phyloP scores from a whole-genome alignment of 805 yeast species.

The Kuraishia floccosa region DNA sequence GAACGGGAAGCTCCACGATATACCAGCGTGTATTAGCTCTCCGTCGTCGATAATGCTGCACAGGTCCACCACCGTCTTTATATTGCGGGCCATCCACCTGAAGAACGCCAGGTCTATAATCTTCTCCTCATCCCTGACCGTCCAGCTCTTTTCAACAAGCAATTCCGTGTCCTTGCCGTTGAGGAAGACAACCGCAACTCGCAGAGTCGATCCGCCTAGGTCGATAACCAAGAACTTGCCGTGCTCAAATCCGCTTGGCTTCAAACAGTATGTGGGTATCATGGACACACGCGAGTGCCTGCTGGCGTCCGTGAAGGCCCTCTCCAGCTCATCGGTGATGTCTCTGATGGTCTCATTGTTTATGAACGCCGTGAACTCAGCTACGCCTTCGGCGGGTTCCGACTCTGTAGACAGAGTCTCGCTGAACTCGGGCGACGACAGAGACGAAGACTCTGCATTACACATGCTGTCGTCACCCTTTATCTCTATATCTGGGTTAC shows the following conservation, averaged over 20 bases:
- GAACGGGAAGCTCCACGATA: conserved; percentile 51
- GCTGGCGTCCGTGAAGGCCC: no score
- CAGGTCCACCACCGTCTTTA: conserved; percentile 14
- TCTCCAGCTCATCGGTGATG: not conserved
- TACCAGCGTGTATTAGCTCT: conserved; percentile 24
- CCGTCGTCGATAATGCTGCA: conserved; percentile 3
- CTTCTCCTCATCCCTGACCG: conserved; percentile 25
- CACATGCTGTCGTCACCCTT: no score
- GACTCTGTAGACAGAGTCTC: no score
- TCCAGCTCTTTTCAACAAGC: conserved; percentile 20
- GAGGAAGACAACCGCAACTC: conserved; percentile 17
- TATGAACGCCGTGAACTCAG: no score
- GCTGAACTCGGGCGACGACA: no score
- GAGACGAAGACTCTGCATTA: no score
- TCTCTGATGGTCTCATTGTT: no score
- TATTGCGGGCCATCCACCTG: conserved; percentile 24
- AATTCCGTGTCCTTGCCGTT: conserved; percentile 3
- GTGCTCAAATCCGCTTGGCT: conserved; percentile 7
- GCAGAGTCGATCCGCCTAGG: conserved; percentile 45
- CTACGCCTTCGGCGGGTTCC: no score
- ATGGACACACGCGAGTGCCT: conserved; percentile 5
- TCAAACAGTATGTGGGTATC: conserved; percentile 4
- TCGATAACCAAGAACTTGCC: conserved; percentile 32
- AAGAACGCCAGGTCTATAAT: conserved; percentile 29
- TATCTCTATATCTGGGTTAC: no score